Evolutionary conservation across 2,329 filamentous ascomycete genomes (phyloP), one percentile per base, ranked within the genome.

Genomic region (Fusarium cyanostomum): DNA sequence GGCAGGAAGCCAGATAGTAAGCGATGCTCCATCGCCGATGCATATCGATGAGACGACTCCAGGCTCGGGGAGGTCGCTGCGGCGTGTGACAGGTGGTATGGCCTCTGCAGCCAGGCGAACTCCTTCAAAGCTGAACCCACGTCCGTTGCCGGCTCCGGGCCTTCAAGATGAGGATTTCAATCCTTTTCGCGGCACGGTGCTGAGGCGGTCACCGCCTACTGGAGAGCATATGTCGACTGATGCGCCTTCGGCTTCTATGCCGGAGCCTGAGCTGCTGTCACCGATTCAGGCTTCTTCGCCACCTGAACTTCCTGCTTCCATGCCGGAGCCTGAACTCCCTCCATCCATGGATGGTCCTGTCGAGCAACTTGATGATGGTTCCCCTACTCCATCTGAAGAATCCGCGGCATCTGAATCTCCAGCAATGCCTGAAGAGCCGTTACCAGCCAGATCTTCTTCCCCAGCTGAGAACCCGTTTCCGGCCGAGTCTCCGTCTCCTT

Each of bases 121-220:
- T 0, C 75, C 79, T 2, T 73, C 72, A 4, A 80, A 77, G 46
- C 80, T 81, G 7, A 77, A 73, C 3, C 79, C 82, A 4, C 74
- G 81, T 33, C 81, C 83, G 2, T 71, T 84, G 1, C 82, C 83
- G 3, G 80, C 80, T 0, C 78, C 82, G 0, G 76, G 70, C 0
- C 67, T 72, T 5, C 71, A 66, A 1, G 70, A 73, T 1, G 72
- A 74, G 6, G 62, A 73, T 7, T 44, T 73, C 2, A 70, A 76
- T 35, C 74, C 74, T 1, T 76, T 76, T 34, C 60, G 70, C 1
- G 71, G 73, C 3, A 72, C 66, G 42, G 67, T 64, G 5, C 54
- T 72, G 7, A 70, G 72, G 26, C 66, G 72, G 33, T 71, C 69
- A 1, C 73, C 72, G 0, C 27, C 76, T 70, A 26, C 79, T 67